A percentile compares a stretch with the other conserved stretches of the same genome.
These are phyloP conservation scores for Prunus campanulata DNA, from an alignment of 306 rosid genomes.

Conservation along the genomic window DNA sequence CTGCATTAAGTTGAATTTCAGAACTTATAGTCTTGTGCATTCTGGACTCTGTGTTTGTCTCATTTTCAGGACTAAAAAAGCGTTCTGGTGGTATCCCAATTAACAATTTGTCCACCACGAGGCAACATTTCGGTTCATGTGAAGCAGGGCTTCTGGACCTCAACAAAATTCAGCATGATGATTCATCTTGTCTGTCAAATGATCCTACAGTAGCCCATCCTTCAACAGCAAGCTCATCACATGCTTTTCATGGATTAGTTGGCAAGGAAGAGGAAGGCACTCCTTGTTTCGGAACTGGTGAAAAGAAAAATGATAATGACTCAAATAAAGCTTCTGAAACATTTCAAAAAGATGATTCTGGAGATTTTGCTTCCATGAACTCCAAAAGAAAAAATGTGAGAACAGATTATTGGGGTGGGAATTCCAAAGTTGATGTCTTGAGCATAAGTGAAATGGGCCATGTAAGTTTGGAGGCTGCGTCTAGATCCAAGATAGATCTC, in stretches of 20 bases:
- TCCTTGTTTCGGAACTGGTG: constrained; percentile 14
- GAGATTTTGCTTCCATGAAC: constrained; percentile 13
- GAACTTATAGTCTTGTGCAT: constrained; percentile 3
- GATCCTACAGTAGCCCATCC: constrained; percentile 30
- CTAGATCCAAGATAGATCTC: constrained; percentile 4
- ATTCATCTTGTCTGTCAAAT: constrained; percentile 43
- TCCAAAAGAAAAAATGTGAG: constrained; percentile 22
- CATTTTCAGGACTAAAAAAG: constrained; percentile 28
- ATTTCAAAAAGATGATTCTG: constrained; percentile 27
- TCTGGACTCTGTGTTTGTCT: constrained; percentile 1
- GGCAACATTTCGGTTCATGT: constrained; percentile 12
- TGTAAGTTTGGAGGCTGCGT: constrained; percentile 15
- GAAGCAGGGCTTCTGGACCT: constrained; percentile 44
- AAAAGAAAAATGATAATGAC: constrained; percentile 23
- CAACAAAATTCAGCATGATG: constrained; percentile 44
- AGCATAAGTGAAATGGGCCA: constrained; percentile 25
- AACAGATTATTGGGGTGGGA: constrained; percentile 10
- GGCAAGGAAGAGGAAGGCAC: constrained; percentile 23
- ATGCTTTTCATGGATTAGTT: constrained; percentile 22
- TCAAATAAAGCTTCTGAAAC: constrained; percentile 24
- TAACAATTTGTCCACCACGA: constrained; percentile 20
- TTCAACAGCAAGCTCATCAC: constrained; percentile 38
- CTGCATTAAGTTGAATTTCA: background rate
- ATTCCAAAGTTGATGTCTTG: constrained; percentile 12
- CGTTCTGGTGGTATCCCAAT: constrained; percentile 11